phyloP scores from a whole-genome alignment of 2,329 filamentous ascomycete species.

The Fusarium ambrosium region DNA sequence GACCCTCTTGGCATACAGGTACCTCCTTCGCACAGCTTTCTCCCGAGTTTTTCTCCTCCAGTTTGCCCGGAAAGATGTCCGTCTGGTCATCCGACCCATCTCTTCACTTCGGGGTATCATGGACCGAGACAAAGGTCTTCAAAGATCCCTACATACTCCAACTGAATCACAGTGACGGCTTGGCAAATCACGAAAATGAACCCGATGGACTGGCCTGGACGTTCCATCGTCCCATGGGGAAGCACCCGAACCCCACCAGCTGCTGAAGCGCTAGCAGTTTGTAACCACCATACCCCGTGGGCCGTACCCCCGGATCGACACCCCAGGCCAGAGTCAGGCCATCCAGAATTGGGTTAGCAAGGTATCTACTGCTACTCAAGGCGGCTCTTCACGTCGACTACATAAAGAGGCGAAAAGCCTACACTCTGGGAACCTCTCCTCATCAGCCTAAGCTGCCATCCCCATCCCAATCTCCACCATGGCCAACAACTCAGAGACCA shows the following conservation, averaged over 20 bases:
- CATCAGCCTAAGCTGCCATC: not conserved
- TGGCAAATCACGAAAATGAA: not conserved
- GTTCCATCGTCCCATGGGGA: not conserved
- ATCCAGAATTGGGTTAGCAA: not conserved
- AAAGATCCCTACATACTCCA: not conserved
- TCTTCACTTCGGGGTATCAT: not conserved
- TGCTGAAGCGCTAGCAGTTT: not conserved
- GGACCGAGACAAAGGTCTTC: not conserved
- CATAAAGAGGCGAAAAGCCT: not conserved
- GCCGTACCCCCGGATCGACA: not conserved
- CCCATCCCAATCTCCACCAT: not conserved
- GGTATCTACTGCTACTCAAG: not conserved
- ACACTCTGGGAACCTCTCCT: not conserved
- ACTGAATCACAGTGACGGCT: not conserved
- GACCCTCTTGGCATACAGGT: not conserved
- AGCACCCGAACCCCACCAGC: not conserved
- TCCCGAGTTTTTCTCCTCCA: not conserved
- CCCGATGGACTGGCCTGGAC: not conserved
- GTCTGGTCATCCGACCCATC: too few species aligned
- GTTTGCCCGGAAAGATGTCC: not conserved
- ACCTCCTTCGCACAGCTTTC: not conserved
- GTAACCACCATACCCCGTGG: not conserved
- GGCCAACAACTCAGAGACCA: not conserved
- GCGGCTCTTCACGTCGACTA: not conserved
- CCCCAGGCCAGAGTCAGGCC: not conserved